Evolutionary conservation across 2,329 filamentous ascomycete species (phyloP), one percentile per base, ranked within the genome.

Genomic region (Lecanosticta acicola): DNA sequence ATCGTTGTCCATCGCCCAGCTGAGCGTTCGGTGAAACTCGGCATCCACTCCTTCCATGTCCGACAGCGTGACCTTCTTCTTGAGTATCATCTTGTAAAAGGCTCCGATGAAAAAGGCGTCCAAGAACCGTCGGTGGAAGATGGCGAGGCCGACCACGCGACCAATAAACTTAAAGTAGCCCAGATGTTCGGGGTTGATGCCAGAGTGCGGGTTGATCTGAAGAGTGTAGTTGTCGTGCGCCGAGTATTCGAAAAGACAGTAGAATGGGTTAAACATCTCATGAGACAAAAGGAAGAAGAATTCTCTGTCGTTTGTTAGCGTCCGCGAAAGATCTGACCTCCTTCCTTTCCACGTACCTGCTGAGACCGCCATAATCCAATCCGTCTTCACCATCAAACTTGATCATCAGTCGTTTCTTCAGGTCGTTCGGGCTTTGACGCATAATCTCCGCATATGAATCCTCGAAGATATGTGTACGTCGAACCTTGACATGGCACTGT

Each of bases 91-190:
- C 78, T 98, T 98, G 79, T 98, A 98, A 63, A 98, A 83, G 21
- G 93, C 93, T 39, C 93, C 93, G 64, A 98, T 97, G 70, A 98
- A 98, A 76, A 98, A 98, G 26, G 93, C 94, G 66, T 98, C 93
- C 54, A 98, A 73, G 78, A 98, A 98, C 41, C 93, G 84, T 48
- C 93, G 81, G 70, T 98, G 93, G 82, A 98, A 98, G 63, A 98
- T 98, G 50, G 93, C 91, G 58, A 98, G 71, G 50, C 93, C 93
- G 48, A 98, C 93, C 20, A 98, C 93, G 49, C 93, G 87, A 39
- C 93, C 93, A 62, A 98, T 98, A 66, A 98, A 98, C 70, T 95
- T 97, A 81, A 98, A 98, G 73, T 97, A 98, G 68, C 96, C 97
- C 62, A 98, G 75, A 80, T 98, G 93, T 71, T 98, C 93, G 1